phyloP scores from a whole-genome alignment of 2,329 filamentous ascomycete species.

The Neonectria magnoliae region DNA sequence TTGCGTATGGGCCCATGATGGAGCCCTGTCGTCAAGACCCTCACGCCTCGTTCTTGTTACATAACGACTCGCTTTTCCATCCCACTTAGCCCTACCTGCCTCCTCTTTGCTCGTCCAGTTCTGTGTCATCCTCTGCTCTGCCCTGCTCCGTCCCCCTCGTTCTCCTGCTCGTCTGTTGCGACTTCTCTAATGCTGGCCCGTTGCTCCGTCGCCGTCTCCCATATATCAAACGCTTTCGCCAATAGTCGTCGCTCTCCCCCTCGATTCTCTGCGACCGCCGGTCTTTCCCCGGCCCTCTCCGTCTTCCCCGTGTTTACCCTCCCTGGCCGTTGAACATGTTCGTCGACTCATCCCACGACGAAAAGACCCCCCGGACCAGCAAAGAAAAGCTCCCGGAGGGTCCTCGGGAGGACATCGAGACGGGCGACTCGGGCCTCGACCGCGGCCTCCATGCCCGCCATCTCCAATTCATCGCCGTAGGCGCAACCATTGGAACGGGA shows the following conservation, averaged over 20 bases:
- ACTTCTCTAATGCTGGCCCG: not conserved
- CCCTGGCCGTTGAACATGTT: constrained; percentile 25
- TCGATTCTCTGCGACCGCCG: not conserved
- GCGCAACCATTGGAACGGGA: constrained; percentile 76
- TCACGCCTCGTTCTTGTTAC: constrained; percentile 35
- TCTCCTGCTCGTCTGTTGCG: not conserved
- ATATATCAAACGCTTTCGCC: not conserved
- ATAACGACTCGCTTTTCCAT: constrained; percentile 37
- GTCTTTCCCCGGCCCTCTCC: not conserved
- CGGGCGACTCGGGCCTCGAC: constrained; percentile 50
- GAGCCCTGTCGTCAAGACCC: constrained; percentile 25
- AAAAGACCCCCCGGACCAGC: constrained; percentile 44
- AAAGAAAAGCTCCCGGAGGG: constrained; percentile 34
- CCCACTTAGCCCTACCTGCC: constrained; percentile 37
- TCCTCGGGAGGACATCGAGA: constrained; percentile 49
- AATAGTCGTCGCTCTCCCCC: not conserved
- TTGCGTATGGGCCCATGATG: constrained; percentile 32
- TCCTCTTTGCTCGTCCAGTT: constrained; percentile 5
- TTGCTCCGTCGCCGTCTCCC: not conserved
- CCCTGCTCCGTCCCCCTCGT: constrained; percentile 2
- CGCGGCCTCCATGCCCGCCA: constrained; percentile 53
- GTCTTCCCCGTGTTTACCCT: not conserved
- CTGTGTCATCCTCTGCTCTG: not conserved
- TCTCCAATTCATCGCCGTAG: constrained; percentile 62
- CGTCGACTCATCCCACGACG: constrained; percentile 37